Evolutionary conservation across 306 rosid species (phyloP).

Genomic region (Sesbania bispinosa): DNA sequence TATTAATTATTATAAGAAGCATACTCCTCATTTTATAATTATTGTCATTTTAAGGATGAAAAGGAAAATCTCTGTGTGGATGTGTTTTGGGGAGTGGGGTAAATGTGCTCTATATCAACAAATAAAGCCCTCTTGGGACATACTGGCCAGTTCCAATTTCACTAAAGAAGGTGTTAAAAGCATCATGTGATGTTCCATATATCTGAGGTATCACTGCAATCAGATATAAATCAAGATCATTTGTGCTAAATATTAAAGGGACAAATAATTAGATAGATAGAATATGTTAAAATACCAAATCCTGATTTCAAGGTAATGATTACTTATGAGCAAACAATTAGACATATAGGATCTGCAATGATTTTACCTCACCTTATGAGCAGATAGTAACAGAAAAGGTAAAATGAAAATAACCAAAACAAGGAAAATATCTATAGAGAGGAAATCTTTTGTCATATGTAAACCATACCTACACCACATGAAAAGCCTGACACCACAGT

Average conservation of each 20-base stretch:
- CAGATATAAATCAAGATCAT: not conserved
- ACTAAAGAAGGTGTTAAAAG: slow-evolving; percentile 73
- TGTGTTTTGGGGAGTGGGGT: not conserved
- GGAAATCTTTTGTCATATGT: too few species aligned
- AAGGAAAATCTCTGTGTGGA: slow-evolving; percentile 2
- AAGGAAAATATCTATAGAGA: not conserved
- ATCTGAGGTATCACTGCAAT: slow-evolving; percentile 55
- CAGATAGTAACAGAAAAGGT: not conserved
- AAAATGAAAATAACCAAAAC: not conserved
- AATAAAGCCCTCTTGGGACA: slow-evolving; percentile 74
- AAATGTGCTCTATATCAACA: slow-evolving; percentile 58
- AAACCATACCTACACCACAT: too few species aligned
- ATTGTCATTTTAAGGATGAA: slow-evolving; percentile 26
- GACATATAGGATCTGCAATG: not conserved
- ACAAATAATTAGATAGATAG: not conserved
- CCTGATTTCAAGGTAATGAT: not conserved
- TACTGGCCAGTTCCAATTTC: slow-evolving; percentile 63
- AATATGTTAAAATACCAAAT: not conserved
- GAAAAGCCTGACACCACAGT: too few species aligned
- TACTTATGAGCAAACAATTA: too few species aligned
- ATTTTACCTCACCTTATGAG: not conserved
- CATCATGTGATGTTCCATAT: slow-evolving; percentile 43
- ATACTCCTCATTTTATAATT: slow-evolving; percentile 22
- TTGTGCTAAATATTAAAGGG: not conserved
- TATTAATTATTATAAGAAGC: not conserved